These are phyloP conservation scores for Fusarium buxicola DNA, from an alignment of 2,329 filamentous ascomycete species.

Conservation along the genomic window DNA sequence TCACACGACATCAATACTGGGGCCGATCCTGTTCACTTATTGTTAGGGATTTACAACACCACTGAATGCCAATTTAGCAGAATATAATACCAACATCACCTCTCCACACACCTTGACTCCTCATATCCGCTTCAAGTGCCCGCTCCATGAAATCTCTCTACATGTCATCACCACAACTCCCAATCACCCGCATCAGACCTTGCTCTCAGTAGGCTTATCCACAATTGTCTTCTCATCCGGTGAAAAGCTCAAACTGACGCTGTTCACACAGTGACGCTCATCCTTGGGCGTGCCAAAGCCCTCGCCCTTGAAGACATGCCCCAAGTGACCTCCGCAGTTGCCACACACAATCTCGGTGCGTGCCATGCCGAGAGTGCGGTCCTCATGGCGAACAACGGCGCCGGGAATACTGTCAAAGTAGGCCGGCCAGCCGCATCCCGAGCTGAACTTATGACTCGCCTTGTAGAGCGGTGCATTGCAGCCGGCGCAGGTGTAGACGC, in stretches of 20 bases:
- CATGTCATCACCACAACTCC: not conserved
- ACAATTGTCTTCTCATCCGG: constrained; percentile 67
- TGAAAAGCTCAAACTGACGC: constrained; percentile 86
- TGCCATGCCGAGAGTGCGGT: constrained; percentile 81
- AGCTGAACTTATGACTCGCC: constrained; percentile 94
- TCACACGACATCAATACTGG: too few species aligned
- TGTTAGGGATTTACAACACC: too few species aligned
- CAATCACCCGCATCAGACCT: constrained; percentile 44
- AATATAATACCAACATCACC: constrained; percentile 1
- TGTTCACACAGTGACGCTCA: constrained; percentile 98
- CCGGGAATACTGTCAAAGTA: constrained; percentile 97
- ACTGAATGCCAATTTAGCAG: not conserved
- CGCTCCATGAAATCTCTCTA: constrained; percentile 1
- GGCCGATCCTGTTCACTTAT: too few species aligned
- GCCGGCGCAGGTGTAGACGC: constrained; percentile 88
- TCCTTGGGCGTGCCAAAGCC: constrained; percentile 87
- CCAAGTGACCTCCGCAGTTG: constrained; percentile 93
- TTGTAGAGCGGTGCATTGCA: constrained; percentile 92
- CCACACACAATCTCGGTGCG: constrained; percentile 94
- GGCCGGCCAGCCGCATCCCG: constrained; percentile 96
- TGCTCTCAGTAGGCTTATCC: constrained; percentile 48
- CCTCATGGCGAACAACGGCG: constrained; percentile 84
- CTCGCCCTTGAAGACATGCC: constrained; percentile 96
- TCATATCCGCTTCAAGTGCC: not conserved
- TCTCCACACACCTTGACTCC: constrained; percentile 1